A percentile compares a stretch with the other conserved stretches of the same genome.
phyloP scores from a whole-genome alignment of 257 asterid genomes.

The Rubia yunnanensis region DNA sequence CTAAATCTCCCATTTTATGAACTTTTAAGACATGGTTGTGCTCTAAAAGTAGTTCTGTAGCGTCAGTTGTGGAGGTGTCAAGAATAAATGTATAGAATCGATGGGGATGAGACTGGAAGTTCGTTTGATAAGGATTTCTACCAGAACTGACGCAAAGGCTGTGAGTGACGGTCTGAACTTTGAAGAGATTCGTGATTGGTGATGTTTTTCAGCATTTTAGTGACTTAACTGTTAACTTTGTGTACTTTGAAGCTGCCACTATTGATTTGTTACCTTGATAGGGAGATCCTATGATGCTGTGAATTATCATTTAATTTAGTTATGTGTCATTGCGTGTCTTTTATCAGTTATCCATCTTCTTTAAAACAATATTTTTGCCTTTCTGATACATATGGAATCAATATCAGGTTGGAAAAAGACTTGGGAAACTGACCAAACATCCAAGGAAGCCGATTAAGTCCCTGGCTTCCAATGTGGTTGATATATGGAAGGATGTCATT shows the following conservation, averaged over 20 bases:
- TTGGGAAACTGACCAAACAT: constrained; percentile 77
- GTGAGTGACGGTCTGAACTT: neutral
- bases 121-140: neutral
- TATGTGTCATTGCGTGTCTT: neutral
- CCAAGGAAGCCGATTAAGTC: constrained; percentile 58
- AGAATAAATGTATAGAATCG: neutral
- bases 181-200: neutral
- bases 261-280: neutral
- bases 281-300: neutral
- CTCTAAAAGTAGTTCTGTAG: neutral
- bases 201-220: neutral
- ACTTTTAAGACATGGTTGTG: neutral
- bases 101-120: neutral
- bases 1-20: neutral
- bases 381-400: neutral
- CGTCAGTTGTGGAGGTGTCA: neutral
- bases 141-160: neutral
- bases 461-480: constrained; percentile 73
- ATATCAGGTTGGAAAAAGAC: constrained; percentile 79
- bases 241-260: neutral
- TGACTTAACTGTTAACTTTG: neutral
- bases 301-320: neutral
- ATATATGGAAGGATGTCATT: constrained; percentile 65
- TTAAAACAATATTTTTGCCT: neutral
- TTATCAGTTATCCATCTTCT: neutral